Base-by-base conservation (phyloP, 1,284 basidiomycete genomes). In the Melampsora abietis-canadensis region DNA sequence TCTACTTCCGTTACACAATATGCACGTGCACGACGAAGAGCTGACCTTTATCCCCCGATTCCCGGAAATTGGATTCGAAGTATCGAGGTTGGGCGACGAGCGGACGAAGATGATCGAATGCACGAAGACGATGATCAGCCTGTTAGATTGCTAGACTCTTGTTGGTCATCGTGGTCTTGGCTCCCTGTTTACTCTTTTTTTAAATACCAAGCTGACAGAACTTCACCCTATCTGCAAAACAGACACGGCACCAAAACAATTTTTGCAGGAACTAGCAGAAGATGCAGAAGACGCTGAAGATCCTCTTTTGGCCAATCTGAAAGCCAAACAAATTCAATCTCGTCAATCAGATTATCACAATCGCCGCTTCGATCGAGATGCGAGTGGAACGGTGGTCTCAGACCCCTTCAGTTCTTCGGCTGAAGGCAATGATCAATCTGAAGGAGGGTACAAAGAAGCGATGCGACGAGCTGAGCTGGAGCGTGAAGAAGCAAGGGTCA, bases 341-440 rank as follows among this genome's bases (percentile, higher is more conserved):
- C 88, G 96, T 60, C 93, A 98, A 85, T 91, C 89, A 76, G 95
- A 98, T 83, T 98, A 98, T 82, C 96, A 98, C 81, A 89, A 91
- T 79, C 88, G 94, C 75, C 88, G 94, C 48, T 98, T 98, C 84
- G 87, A 87, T 79, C 88, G 94, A 64, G 87, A 89, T 77, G 81
- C 51, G 81, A 79, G 79, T 4, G 79, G 77, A 37, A 80, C 78
- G 12, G 78, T 81, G 12, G 90, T 89, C 77, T 86, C 86, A 14
- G 92, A 93, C 83, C 90, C 89, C 0, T 93, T 93, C 80, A 85
- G 87, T 77, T 83, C 86, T 31, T 83, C 80, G 1, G 87, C 87
- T 4, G 77, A 61, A 59, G 89, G 87, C 0, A 85, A 85, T 75
- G 87, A 87, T 21, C 87, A 87, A 7, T 91, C 93, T 80, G 92